phyloP scores from a whole-genome alignment of 2,329 filamentous ascomycete genomes.

The Lasiodiplodia gonubiensis region DNA sequence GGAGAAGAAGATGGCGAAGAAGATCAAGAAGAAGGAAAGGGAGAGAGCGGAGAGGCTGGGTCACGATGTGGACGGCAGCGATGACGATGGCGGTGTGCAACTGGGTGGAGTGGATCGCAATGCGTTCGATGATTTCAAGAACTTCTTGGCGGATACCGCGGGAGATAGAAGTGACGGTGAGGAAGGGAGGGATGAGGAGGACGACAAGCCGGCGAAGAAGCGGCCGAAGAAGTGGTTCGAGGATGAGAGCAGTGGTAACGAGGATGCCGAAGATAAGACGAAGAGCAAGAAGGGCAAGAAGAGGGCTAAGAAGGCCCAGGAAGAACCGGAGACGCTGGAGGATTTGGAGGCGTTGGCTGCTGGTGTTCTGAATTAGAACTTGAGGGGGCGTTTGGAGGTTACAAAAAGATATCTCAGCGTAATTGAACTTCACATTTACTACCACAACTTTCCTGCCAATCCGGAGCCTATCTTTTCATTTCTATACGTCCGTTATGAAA shows the following conservation, averaged over 20 bases:
- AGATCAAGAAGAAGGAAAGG: constrained; percentile 72
- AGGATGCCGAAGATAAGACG: constrained; percentile 45
- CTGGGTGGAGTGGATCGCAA: constrained; percentile 35
- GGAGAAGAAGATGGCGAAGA: constrained; percentile 78
- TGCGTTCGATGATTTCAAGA: constrained; percentile 26
- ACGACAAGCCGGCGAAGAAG: constrained; percentile 59
- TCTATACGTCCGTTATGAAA: neutral
- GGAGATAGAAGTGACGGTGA: constrained; percentile 34
- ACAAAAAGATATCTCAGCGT: neutral
- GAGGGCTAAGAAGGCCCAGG: constrained; percentile 59
- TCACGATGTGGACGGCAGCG: constrained; percentile 38
- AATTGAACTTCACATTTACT: neutral
- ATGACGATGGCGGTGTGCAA: constrained; percentile 39
- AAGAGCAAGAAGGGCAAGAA: constrained; percentile 46
- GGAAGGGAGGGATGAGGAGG: neutral
- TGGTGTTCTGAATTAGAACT: constrained; percentile 62
- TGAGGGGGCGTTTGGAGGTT: neutral
- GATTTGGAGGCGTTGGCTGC: constrained; percentile 79
- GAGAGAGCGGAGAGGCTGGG: constrained; percentile 61
- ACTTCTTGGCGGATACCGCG: constrained; percentile 14
- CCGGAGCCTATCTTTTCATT: neutral
- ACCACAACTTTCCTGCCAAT: neutral
- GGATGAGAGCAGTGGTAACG: constrained; percentile 60
- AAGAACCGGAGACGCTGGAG: constrained; percentile 78
- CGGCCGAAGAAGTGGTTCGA: constrained; percentile 82